phyloP scores from a whole-genome alignment of 2,329 filamentous ascomycete species.

The Pestalotiopsis sp. region DNA sequence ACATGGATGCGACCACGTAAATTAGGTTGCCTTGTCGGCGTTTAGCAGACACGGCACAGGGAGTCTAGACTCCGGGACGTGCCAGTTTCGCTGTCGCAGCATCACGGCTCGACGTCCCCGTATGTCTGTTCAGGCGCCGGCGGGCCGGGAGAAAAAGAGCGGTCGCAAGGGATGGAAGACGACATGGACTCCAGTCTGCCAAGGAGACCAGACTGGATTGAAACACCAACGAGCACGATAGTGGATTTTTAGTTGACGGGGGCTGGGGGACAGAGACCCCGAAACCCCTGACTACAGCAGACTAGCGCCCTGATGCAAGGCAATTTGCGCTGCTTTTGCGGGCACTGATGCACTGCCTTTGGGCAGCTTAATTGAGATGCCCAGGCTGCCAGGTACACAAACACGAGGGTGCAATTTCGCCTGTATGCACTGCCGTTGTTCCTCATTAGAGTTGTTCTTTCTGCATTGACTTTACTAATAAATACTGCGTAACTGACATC shows the following conservation, averaged over 20 bases:
- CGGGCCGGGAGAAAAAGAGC: not conserved
- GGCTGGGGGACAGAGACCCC: not conserved
- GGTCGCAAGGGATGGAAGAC: not conserved
- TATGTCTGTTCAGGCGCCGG: not conserved
- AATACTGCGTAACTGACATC: no score
- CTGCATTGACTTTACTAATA: no score
- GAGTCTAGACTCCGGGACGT: not conserved
- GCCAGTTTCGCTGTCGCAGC: not conserved
- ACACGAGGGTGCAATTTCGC: no score
- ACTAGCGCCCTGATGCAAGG: not conserved
- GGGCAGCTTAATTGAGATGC: not conserved
- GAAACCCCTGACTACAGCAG: not conserved
- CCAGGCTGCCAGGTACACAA: no score
- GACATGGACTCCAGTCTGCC: not conserved
- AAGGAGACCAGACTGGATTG: not conserved
- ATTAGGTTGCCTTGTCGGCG: not conserved
- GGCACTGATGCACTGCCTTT: not conserved
- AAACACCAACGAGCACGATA: not conserved
- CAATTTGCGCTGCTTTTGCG: not conserved
- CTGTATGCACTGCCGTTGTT: no score
- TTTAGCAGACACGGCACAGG: not conserved
- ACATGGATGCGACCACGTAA: constrained; percentile 7
- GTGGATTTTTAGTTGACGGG: not conserved
- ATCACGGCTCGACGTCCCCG: not conserved
- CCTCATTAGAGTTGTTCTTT: no score